phyloP scores from a whole-genome alignment of 768 basidiomycete genomes.

The Auricularia auricula-judae region DNA sequence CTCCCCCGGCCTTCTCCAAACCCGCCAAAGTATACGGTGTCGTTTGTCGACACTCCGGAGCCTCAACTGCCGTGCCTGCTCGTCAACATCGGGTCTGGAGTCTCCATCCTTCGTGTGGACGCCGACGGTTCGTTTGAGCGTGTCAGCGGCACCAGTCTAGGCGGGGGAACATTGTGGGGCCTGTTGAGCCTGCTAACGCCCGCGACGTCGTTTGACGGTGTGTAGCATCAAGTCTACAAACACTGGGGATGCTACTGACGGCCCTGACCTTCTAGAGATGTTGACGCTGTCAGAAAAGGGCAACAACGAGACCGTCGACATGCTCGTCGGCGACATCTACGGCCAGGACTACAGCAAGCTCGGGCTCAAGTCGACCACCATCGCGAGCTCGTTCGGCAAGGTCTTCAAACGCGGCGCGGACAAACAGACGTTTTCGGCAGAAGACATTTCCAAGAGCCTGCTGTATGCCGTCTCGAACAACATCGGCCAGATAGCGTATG shows the following conservation, averaged over 20 bases:
- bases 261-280: constrained; percentile 60
- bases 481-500: constrained; percentile 99
- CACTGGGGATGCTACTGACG: neutral
- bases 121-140: constrained; percentile 93
- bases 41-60: constrained; percentile 72
- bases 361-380: constrained; percentile 94
- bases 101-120: constrained; percentile 94
- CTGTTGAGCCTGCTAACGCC: constrained; percentile 89
- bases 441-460: constrained; percentile 91
- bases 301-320: constrained; percentile 89
- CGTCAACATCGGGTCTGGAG: constrained; percentile 97
- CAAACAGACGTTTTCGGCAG: constrained; percentile 70
- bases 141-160: constrained; percentile 92
- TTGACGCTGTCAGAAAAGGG: constrained; percentile 85
- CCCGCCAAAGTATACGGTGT: constrained; percentile 80
- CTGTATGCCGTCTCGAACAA: constrained; percentile 97
- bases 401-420: constrained; percentile 77
- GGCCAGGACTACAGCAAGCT: constrained; percentile 94
- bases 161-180: constrained; percentile 97
- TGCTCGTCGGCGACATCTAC: constrained; percentile 99
- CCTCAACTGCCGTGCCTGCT: constrained; percentile 91
- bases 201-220: constrained; percentile 91
- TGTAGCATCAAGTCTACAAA: constrained; percentile 19
- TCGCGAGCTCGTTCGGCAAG: constrained; percentile 97
- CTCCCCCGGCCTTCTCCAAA: constrained; percentile 84